These are phyloP conservation scores for Phellinidium pouzarii DNA, from an alignment of 1,284 basidiomycete genomes.

Conservation along the genomic window DNA sequence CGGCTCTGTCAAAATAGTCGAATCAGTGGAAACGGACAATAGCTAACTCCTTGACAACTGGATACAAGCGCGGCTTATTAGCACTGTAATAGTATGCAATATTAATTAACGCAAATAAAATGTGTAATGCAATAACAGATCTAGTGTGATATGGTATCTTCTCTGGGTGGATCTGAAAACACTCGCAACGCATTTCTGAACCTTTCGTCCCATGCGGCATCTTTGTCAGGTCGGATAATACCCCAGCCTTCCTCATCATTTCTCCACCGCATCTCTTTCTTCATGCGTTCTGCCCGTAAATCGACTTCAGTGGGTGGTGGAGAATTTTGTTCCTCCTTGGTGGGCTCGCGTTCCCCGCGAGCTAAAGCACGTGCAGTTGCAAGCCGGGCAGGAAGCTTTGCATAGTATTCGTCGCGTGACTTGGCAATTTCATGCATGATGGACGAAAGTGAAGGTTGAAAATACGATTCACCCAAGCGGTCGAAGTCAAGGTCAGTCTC, in stretches of 20 bases:
- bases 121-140: background rate
- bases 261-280: conserved; percentile 84
- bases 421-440: conserved; percentile 61
- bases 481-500: conserved; percentile 71
- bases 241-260: conserved; percentile 72
- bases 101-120: background rate
- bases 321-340: conserved; percentile 74
- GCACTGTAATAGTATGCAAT: background rate
- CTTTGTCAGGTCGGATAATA: conserved; percentile 58
- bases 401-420: conserved; percentile 74
- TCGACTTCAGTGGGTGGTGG: conserved; percentile 87
- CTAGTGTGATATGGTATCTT: conserved; percentile 2
- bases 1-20: conserved; percentile 33
- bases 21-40: conserved; percentile 13
- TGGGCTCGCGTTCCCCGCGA: conserved; percentile 74
- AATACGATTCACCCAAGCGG: conserved; percentile 57
- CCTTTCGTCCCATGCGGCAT: conserved; percentile 71
- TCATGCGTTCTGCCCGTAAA: conserved; percentile 73
- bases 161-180: conserved; percentile 40
- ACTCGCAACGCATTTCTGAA: conserved; percentile 63
- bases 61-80: background rate
- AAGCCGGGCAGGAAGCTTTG: conserved; percentile 63
- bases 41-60: background rate
- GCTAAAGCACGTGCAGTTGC: conserved; percentile 71
- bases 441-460: conserved; percentile 55